phyloP scores from a whole-genome alignment of 2,329 filamentous ascomycete species.

The Nemania sp. region DNA sequence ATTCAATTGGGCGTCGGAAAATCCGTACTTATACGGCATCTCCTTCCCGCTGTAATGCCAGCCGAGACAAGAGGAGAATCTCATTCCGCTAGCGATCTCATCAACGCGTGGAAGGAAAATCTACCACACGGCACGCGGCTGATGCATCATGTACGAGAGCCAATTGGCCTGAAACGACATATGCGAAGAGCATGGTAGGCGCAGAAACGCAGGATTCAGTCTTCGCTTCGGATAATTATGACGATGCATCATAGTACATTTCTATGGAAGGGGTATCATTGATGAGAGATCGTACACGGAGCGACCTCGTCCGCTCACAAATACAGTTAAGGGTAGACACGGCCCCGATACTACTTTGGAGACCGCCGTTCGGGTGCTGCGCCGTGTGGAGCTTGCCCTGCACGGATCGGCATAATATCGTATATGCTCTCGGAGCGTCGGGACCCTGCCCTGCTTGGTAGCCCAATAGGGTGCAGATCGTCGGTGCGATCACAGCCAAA shows the following conservation, averaged over 20 bases:
- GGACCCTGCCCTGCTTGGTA: neutral
- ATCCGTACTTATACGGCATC: constrained; percentile 4
- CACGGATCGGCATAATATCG: constrained; percentile 1
- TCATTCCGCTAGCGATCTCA: constrained; percentile 11
- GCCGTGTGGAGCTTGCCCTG: constrained; percentile 1
- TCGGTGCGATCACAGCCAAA: neutral
- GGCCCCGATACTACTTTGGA: neutral
- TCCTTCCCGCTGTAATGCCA: neutral
- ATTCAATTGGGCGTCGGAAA: neutral
- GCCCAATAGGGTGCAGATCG: constrained; percentile 10
- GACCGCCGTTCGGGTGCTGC: neutral
- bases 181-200: neutral
- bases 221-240: neutral
- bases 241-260: constrained; percentile 9
- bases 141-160: neutral
- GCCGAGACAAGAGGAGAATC: constrained; percentile 1
- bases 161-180: neutral
- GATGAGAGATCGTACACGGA: constrained; percentile 29
- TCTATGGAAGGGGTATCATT: constrained; percentile 35
- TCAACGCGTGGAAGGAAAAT: neutral
- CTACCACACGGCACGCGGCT: neutral
- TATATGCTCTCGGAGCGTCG: constrained; percentile 9
- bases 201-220: neutral
- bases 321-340: constrained; percentile 14
- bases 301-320: constrained; percentile 22